Percentiles rank a stretch among this genome's conserved stretches.
These are phyloP conservation scores for Eimeria acervulina DNA, from an alignment of 169 alveolate genomes.

Conservation along the genomic window DNA sequence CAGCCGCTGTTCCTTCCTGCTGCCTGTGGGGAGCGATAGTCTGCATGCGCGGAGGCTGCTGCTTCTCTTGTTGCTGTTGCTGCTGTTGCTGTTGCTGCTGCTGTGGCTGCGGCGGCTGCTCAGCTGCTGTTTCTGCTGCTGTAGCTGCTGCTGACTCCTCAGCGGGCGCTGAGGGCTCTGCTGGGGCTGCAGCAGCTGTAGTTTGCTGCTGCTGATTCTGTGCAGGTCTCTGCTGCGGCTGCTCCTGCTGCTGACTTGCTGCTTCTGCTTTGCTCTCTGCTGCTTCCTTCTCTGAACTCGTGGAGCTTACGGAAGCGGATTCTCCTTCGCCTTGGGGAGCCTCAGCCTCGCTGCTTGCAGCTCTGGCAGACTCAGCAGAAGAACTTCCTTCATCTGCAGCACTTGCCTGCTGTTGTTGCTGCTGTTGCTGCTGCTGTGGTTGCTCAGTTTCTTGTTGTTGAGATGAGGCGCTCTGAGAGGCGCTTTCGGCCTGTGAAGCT, in stretches of 20 bases:
- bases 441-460: background rate
- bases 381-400: background rate
- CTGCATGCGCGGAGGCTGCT: no score
- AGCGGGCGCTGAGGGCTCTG: background rate
- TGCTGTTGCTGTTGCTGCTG: no score
- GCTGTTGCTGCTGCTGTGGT: background rate
- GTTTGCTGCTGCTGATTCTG: background rate
- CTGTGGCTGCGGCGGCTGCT: no score
- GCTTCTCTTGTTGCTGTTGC: no score
- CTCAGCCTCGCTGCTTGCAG: background rate
- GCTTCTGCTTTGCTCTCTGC: background rate
- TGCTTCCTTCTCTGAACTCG: background rate
- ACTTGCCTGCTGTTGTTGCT: background rate
- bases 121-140: no score
- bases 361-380: background rate
- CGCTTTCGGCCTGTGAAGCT: background rate
- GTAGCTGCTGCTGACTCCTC: background rate
- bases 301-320: background rate
- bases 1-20: background rate
- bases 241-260: background rate
- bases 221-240: constrained; percentile 20
- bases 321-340: background rate
- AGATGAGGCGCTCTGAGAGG: no score
- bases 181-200: background rate
- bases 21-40: no score